Conservation (phyloP, 2,329 filamentous ascomycete genomes). For the Penicillium palitans region DNA sequence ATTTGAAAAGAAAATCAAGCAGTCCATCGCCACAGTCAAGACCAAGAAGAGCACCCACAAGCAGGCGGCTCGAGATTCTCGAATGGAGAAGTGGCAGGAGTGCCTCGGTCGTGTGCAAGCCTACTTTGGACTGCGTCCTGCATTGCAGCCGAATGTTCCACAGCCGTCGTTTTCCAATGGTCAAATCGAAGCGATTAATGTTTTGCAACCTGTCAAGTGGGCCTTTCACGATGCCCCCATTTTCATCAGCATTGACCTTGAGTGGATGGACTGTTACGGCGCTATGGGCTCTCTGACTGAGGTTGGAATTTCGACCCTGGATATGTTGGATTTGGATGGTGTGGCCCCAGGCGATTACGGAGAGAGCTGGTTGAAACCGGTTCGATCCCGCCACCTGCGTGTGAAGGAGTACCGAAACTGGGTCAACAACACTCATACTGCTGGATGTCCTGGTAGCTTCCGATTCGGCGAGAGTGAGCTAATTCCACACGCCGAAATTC, state of each 20-base stretch:
- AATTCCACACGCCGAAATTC: conserved; percentile 49
- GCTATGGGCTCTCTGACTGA: conserved; percentile 75
- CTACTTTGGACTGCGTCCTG: conserved; percentile 65
- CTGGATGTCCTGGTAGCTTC: conserved; percentile 75
- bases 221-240: conserved; percentile 58
- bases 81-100: conserved; percentile 40
- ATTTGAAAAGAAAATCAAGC: conserved; percentile 52
- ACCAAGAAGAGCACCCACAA: conserved; percentile 53
- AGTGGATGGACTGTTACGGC: conserved; percentile 71
- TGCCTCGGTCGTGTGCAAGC: conserved; percentile 65
- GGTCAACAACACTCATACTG: conserved; percentile 67
- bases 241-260: conserved; percentile 78
- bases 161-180: conserved; percentile 7
- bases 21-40: conserved; percentile 52
- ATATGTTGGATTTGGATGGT: conserved; percentile 61
- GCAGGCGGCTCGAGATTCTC: conserved; percentile 49
- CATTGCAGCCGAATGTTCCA: neutral
- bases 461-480: conserved; percentile 65
- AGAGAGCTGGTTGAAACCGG: conserved; percentile 64
- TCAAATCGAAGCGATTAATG: conserved; percentile 40
- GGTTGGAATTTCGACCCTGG: conserved; percentile 78
- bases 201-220: conserved; percentile 45
- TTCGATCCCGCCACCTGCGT: conserved; percentile 73
- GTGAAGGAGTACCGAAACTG: conserved; percentile 68
- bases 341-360: conserved; percentile 63